Evolutionary conservation across 2,329 filamentous ascomycete genomes (phyloP).

Genomic region (Colletotrichum costaricense): DNA sequence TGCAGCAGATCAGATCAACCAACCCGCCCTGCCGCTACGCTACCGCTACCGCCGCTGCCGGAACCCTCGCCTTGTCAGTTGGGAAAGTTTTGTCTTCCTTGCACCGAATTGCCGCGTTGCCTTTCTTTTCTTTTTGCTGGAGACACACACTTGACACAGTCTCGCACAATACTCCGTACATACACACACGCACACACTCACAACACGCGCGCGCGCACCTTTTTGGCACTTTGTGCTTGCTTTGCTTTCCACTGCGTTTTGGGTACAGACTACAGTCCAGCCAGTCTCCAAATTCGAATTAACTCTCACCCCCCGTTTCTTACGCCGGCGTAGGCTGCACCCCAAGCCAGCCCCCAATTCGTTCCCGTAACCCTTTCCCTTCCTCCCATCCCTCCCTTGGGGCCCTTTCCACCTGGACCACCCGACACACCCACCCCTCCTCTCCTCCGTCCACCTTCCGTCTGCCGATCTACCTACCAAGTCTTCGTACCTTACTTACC

Average conservation of each 20-base stretch:
- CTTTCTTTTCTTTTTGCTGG: not conserved
- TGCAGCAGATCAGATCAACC: slow-evolving; percentile 31
- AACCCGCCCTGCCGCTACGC: slow-evolving; percentile 13
- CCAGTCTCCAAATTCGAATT: not conserved
- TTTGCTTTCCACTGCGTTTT: not conserved
- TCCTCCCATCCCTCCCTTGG: not conserved
- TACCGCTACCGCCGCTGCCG: slow-evolving; percentile 16
- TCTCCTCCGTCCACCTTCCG: not conserved
- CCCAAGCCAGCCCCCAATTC: not conserved
- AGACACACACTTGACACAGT: not conserved
- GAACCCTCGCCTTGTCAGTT: not conserved
- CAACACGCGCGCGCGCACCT: not conserved
- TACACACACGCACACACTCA: too few relatives aligned
- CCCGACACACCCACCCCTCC: not conserved
- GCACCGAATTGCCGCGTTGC: not conserved
- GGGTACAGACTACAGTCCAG: not conserved
- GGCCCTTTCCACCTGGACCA: slow-evolving; percentile 8
- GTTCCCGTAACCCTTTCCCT: slow-evolving; percentile 3
- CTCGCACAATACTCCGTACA: not conserved
- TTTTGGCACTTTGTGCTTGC: not conserved
- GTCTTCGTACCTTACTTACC: not conserved
- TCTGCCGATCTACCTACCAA: not conserved
- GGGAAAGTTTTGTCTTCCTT: not conserved
- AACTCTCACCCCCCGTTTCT: not conserved
- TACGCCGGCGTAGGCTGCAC: not conserved